Conservation (phyloP, 345 rosid genomes). For the Brassica incana region DNA sequence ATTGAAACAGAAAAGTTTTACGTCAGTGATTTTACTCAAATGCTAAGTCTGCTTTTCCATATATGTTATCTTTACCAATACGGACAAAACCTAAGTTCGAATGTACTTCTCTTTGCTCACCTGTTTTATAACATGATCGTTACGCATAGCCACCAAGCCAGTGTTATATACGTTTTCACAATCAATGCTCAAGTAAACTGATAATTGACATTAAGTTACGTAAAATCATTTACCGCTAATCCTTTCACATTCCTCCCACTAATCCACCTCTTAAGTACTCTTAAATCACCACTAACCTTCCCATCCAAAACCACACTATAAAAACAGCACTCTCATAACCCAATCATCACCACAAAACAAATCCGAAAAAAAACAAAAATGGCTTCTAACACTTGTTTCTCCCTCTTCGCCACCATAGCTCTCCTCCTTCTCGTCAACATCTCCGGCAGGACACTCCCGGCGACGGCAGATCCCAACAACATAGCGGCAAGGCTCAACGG, state of each 20-base stretch:
- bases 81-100: not conserved
- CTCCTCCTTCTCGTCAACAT: slow-evolving; percentile 15
- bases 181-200: not conserved
- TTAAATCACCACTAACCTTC: slow-evolving; percentile 2
- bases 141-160: slow-evolving; percentile 5
- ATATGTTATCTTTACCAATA: not conserved
- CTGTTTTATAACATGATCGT: not conserved
- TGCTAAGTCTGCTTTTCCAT: not conserved
- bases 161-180: not conserved
- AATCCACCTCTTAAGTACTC: slow-evolving; percentile 1
- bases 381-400: slow-evolving; percentile 24
- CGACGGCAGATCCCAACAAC: not conserved
- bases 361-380: not conserved
- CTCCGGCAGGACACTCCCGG: slow-evolving; percentile 7
- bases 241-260: slow-evolving; percentile 26
- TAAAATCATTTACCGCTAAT: not conserved
- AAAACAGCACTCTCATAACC: not conserved
- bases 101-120: not conserved
- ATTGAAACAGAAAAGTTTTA: too few species aligned
- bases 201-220: slow-evolving; percentile 4
- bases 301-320: slow-evolving; percentile 3
- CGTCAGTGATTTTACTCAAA: too few species aligned
- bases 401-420: slow-evolving; percentile 22
- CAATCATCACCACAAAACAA: not conserved
- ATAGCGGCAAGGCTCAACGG: slow-evolving; percentile 34